phyloP scores from a whole-genome alignment of 805 yeast genomes.

The Ogataea kodamae region DNA sequence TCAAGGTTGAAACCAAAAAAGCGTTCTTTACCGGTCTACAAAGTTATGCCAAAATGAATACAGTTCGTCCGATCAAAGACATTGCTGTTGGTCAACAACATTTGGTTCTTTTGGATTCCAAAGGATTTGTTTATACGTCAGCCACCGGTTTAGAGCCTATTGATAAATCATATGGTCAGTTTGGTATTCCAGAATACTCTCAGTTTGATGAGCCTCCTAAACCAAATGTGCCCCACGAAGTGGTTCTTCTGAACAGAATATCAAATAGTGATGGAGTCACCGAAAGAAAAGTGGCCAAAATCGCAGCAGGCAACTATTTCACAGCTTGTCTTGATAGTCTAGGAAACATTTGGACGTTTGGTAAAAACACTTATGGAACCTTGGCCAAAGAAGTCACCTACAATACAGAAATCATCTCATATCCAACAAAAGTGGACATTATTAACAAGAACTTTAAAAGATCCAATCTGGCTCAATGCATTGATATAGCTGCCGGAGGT shows the following conservation, averaged over 20 bases:
- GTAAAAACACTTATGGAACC: slow-evolving; percentile 82
- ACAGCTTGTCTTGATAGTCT: slow-evolving; percentile 62
- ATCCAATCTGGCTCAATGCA: slow-evolving; percentile 44
- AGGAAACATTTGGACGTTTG: slow-evolving; percentile 84
- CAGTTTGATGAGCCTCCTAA: slow-evolving; percentile 57
- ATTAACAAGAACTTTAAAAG: slow-evolving; percentile 38
- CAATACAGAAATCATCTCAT: slow-evolving; percentile 63
- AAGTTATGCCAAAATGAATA: slow-evolving; percentile 16
- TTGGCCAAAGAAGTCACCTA: slow-evolving; percentile 66
- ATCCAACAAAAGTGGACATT: slow-evolving; percentile 55
- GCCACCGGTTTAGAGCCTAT: slow-evolving; percentile 52
- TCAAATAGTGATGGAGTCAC: slow-evolving; percentile 23
- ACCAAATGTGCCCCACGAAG: slow-evolving; percentile 47
- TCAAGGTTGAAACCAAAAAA: slow-evolving; percentile 9
- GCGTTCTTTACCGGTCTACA: slow-evolving; percentile 16
- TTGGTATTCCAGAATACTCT: slow-evolving; percentile 71
- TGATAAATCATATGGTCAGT: slow-evolving; percentile 66
- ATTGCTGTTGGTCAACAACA: slow-evolving; percentile 64
- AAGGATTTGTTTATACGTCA: slow-evolving; percentile 59
- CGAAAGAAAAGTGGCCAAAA: slow-evolving; percentile 47
- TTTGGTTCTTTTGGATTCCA: slow-evolving; percentile 54
- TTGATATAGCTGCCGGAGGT: slow-evolving; percentile 65
- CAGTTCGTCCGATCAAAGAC: slow-evolving; percentile 32
- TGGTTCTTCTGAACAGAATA: slow-evolving; percentile 53
- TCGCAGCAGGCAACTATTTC: slow-evolving; percentile 75